These are phyloP conservation scores for Trichoderma aggressivum DNA, from an alignment of 2,329 filamentous ascomycete genomes.

Conservation along the genomic window DNA sequence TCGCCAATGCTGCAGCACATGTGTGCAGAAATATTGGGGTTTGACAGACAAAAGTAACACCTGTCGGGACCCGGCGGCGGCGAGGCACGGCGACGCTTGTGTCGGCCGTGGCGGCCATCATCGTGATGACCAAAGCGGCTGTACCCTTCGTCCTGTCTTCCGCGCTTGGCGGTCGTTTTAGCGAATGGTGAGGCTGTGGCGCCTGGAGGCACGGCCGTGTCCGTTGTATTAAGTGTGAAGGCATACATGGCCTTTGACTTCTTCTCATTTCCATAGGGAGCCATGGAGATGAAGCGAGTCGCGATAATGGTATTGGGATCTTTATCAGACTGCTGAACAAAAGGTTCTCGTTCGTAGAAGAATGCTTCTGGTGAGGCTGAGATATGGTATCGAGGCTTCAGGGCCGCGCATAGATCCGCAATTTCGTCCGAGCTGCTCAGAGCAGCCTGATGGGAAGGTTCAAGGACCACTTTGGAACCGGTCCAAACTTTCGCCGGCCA, in stretches of 20 bases:
- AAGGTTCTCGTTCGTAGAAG: slow-evolving; percentile 90
- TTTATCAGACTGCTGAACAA: slow-evolving; percentile 62
- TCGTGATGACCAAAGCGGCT: slow-evolving; percentile 53
- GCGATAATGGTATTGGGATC: slow-evolving; percentile 53
- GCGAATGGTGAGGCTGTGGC: slow-evolving; percentile 74
- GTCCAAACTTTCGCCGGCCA: slow-evolving; percentile 76
- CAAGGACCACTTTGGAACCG: slow-evolving; percentile 62
- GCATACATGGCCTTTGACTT: slow-evolving; percentile 83
- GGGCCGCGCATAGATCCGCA: slow-evolving; percentile 69
- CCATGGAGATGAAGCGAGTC: slow-evolving; percentile 89
- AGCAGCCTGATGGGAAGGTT: slow-evolving; percentile 49
- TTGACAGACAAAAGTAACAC: slow-evolving; percentile 96
- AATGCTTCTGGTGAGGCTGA: slow-evolving; percentile 61
- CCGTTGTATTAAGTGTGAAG: slow-evolving; percentile 66
- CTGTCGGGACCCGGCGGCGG: slow-evolving; percentile 68
- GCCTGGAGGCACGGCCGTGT: slow-evolving; percentile 63
- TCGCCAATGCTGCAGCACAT: slow-evolving; percentile 87
- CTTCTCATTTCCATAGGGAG: slow-evolving; percentile 67
- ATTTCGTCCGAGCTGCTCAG: slow-evolving; percentile 62
- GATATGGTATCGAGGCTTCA: slow-evolving; percentile 94
- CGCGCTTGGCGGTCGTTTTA: slow-evolving; percentile 55
- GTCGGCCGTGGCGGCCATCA: slow-evolving; percentile 41
- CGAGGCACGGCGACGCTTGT: slow-evolving; percentile 45
- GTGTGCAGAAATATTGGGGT: slow-evolving; percentile 77
- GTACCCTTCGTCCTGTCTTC: slow-evolving; percentile 45